phyloP scores from a whole-genome alignment of 2,329 filamentous ascomycete species.

The Myriosclerotinia curreyana region DNA sequence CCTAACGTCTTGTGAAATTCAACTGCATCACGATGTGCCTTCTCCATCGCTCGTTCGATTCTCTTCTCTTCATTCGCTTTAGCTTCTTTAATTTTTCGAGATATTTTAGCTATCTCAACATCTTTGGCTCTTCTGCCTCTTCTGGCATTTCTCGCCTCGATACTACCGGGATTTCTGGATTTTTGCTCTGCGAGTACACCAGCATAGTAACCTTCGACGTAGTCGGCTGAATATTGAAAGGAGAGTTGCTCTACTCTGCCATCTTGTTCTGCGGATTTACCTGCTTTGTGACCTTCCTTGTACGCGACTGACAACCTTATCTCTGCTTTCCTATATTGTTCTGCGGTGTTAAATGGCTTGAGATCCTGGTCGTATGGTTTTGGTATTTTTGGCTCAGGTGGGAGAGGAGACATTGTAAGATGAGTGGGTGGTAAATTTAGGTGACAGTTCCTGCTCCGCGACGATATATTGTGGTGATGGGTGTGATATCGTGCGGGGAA shows the following conservation, averaged over 20 bases:
- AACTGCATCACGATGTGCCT: background rate
- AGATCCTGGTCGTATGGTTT: background rate
- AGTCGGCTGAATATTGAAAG: background rate
- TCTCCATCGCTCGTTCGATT: background rate
- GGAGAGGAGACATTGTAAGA: background rate
- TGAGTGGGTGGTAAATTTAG: background rate
- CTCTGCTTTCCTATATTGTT: background rate
- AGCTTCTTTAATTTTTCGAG: background rate
- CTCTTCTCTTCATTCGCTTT: background rate
- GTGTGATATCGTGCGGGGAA: too few relatives aligned
- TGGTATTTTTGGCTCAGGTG: background rate
- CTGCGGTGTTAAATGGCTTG: background rate
- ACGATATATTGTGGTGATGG: background rate
- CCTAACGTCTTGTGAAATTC: background rate
- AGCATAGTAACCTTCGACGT: background rate
- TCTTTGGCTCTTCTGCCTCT: background rate
- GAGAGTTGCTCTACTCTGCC: background rate
- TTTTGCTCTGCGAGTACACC: background rate
- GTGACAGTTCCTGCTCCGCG: background rate
- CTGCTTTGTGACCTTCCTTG: background rate
- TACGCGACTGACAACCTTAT: background rate
- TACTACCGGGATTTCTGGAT: background rate
- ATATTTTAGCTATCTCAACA: background rate
- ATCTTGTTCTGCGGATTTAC: background rate
- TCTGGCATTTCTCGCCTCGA: background rate